Evolutionary conservation across 441 rosid species (phyloP), one percentile per base, ranked within the genome.

Genomic region (Melastoma candidum): DNA sequence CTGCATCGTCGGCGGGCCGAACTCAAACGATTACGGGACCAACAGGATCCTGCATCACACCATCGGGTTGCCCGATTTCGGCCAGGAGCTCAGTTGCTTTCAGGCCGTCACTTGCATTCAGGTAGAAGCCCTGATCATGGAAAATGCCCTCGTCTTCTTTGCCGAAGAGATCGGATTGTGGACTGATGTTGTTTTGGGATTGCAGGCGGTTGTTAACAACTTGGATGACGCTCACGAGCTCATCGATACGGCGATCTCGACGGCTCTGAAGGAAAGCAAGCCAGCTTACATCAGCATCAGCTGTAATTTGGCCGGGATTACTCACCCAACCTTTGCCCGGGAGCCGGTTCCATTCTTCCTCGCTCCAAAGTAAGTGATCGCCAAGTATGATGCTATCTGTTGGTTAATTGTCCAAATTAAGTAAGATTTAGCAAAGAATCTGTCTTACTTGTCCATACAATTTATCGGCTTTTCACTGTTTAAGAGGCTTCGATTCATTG

Each of bases 151-250:
- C 8, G 41, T 32, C 41, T 32, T 32, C 41, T 32, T 29, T 29
- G 41, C 41, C 5, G 41, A 32, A 32, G 41, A 32, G 41, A 4
- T 32, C 41, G 7, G 41, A 1, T 4, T 2, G 41, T 32, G 41
- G 8, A 32, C 8, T 32, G 7, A 32, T 4, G 41, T 32, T 32
- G 41, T 8, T 2, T 4, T 32, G 41, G 22, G 22, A 32, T 61
- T 48, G 53, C 65, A 61, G 65, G 65, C 65, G 39, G 65, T 61
- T 39, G 65, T 61, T 58, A 61, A 61, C 41, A 61, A 61, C 59
- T 61, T 53, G 57, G 65, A 61, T 10, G 65, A 61, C 32, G 65
- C 65, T 0, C 65, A 61, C 12, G 65, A 61, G 58, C 65, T 47
- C 6, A 61, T 61, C 25, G 65, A 61, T 54, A 61, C 59, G 0